These are phyloP conservation scores for Striga asiatica DNA, from an alignment of 257 asterid species.

Conservation along the genomic window DNA sequence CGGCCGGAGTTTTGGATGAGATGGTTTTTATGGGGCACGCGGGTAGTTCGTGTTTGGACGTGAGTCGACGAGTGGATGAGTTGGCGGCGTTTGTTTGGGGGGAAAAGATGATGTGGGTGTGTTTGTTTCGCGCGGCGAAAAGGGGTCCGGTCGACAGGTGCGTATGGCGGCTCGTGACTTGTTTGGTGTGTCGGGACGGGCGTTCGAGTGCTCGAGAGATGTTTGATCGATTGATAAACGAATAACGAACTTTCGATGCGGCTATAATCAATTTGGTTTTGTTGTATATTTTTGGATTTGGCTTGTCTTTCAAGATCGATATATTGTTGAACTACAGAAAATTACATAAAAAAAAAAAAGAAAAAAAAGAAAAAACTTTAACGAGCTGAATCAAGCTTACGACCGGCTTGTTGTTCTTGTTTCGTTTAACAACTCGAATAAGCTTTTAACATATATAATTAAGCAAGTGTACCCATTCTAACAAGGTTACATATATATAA, in stretches of 20 bases:
- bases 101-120: conserved; percentile 29
- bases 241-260: too few species aligned
- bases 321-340: not conserved
- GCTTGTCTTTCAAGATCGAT: too few species aligned
- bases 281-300: too few species aligned
- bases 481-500: not conserved
- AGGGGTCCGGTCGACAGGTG: conserved; percentile 36
- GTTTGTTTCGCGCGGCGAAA: conserved; percentile 32
- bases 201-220: conserved; percentile 23
- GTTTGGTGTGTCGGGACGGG: conserved; percentile 24
- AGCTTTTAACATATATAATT: too few species aligned
- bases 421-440: not conserved
- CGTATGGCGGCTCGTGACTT: conserved; percentile 40
- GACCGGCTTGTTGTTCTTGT: too few species aligned
- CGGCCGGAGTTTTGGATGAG: conserved; percentile 58
- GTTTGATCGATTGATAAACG: conserved; percentile 22
- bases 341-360: not conserved
- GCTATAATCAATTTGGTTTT: too few species aligned
- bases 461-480: not conserved
- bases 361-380: too few species aligned
- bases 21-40: conserved; percentile 53
- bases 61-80: conserved; percentile 27
- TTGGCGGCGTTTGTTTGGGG: conserved; percentile 18
- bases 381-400: too few species aligned
- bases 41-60: conserved; percentile 33